Evolutionary conservation across 2,329 filamentous ascomycete genomes (phyloP), one percentile per base, ranked within the genome.

Genomic region (Arthroderma sp.): DNA sequence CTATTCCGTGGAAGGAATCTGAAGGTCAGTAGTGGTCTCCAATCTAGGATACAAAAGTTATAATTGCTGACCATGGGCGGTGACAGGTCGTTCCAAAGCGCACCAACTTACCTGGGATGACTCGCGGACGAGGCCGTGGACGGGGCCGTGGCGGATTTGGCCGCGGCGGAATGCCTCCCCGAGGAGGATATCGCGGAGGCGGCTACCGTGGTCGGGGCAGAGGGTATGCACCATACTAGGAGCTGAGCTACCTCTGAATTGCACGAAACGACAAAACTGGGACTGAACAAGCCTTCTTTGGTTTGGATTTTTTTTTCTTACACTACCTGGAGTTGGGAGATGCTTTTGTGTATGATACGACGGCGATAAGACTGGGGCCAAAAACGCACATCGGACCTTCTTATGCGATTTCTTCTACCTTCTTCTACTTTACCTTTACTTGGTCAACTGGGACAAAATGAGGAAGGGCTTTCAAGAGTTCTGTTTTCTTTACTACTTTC

Each of bases 31-130:
- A 64, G 73, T 60, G 54, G 23, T 17, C 19, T 17, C 38, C 3
- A n/a, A 13, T 96, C 3, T n/a, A 19, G 23, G 19, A 2, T 13
- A 5, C n/a, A n/a, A 17, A n/a, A 53, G 17, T 19, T 8, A 21
- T 15, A 19, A 21, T 61, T n/a, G 25, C 35, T 49, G 19, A 44
- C 41, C 4, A 9, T 44, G 23, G 17, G 8, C 6, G 23, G 4
- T 7, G 44, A 38, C 60, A 88, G 85, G 85, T 88, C 58, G 83
- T 85, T 21, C 91, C 93, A 35, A 98, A 98, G 78, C 87, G 62
- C 54, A 98, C 93, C 65, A 98, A 98, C 70, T 78, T 98, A 56
- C 93, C 93, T 1, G 93, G 93, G 60, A 91, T 98, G 89, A 86
- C 82, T 64, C 84, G 91, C 62, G 89, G 90, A 58, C 76, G 77